Evolutionary conservation across 805 yeast species (phyloP).

Genomic region (Lipomyces yamadae): DNA sequence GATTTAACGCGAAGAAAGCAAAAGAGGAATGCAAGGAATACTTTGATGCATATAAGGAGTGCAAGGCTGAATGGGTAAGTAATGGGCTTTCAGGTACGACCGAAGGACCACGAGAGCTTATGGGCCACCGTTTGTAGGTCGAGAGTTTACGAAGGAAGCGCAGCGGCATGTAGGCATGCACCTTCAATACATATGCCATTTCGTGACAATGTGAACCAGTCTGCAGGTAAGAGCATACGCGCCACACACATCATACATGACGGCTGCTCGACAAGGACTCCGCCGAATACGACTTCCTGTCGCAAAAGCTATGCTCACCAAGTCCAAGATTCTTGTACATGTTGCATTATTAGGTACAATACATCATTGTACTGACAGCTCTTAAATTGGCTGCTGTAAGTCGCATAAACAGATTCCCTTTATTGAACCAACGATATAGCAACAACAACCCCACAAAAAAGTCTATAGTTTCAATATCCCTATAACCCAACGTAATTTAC

Average conservation of each 20-base stretch:
- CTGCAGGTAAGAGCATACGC: background rate
- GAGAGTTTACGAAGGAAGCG: background rate
- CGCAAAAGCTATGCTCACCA: background rate
- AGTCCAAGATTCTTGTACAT: background rate
- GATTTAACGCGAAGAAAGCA: conserved; percentile 57
- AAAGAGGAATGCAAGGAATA: conserved; percentile 72
- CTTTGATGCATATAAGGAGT: conserved; percentile 91
- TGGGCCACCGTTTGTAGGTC: background rate
- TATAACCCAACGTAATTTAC: background rate
- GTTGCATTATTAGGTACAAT: background rate
- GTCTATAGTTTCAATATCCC: background rate
- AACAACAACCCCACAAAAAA: background rate
- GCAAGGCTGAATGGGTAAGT: conserved; percentile 74
- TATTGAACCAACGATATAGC: background rate
- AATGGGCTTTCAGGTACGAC: background rate
- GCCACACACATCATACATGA: background rate
- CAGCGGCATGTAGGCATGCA: background rate
- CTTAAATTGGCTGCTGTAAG: background rate
- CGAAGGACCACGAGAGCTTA: background rate
- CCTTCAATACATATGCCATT: background rate
- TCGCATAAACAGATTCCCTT: background rate
- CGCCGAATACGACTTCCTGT: too few species aligned
- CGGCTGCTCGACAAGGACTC: too few species aligned
- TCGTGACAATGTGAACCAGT: background rate
- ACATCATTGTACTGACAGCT: background rate